Base-by-base conservation (phyloP, 192 early-diverging fungal species). In the Linnemannia zychae region DNA sequence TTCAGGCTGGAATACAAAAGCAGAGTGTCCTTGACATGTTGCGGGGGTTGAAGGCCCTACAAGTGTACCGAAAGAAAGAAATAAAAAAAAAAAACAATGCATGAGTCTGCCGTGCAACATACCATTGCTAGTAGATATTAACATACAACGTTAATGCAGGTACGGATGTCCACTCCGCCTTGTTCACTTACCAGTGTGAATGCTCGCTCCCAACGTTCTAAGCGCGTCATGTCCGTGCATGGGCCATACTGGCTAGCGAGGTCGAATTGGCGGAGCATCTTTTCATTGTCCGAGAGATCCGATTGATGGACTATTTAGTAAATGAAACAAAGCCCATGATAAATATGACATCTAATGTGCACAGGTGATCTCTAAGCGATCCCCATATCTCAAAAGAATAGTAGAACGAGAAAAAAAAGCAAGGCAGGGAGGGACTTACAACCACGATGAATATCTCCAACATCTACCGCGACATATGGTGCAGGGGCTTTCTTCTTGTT, bases 151-250 rank as follows among this genome's bases (percentile, higher is more conserved):
- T n/a, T n/a, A n/a, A n/a, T n/a, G n/a, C n/a, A n/a, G n/a, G n/a
- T n/a, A n/a, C n/a, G n/a, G n/a, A n/a, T n/a, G n/a, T n/a, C 16
- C 52, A 47, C 17, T 47, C 18, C 15, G 44, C 44, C 37, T 17
- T 15, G 16, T 52, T 18, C 9, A 20, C 71, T 67, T 74, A 85
- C 83, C 69, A 85, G n/a, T 13, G 33, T 53, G 44, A 72, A 72
- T 1, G 83, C 83, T 40, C 82, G 82, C 18, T 84, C 82, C 82
- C 82, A 84, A 18, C 82, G 82, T 34, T 84, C 82, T 33, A 84
- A 47, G 20, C 82, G 72, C 36, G 83, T 85, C 74, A 85, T 22
- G 4, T 79, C 83, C 28, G 73, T 75, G 50, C 83, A 85, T 2
- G 83, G 83, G 5, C 83, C 83, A 67, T 76, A 85, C 70, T 85